phyloP scores from a whole-genome alignment of 805 yeast species.

The Hermanozyma aechmeae region DNA sequence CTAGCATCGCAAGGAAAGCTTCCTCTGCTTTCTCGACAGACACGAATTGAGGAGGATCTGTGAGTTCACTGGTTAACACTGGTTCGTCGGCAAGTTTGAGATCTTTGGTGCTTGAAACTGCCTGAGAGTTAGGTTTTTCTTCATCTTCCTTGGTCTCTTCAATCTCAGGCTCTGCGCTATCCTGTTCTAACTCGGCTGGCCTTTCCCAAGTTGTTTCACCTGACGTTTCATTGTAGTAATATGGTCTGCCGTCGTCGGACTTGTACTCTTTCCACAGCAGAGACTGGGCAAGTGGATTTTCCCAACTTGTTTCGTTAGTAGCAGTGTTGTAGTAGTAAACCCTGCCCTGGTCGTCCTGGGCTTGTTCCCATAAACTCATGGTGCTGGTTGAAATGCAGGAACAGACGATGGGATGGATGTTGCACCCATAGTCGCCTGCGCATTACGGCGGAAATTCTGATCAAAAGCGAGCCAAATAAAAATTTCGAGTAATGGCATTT shows the following conservation, averaged over 20 bases:
- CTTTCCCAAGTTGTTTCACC: slow-evolving; percentile 72
- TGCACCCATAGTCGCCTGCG: too few relatives aligned
- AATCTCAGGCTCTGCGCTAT: slow-evolving; percentile 1
- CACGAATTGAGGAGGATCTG: slow-evolving; percentile 13
- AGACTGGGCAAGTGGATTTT: slow-evolving; percentile 42
- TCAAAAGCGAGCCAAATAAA: too few relatives aligned
- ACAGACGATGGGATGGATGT: too few relatives aligned
- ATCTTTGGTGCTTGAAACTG: slow-evolving; percentile 6
- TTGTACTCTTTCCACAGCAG: slow-evolving; percentile 35
- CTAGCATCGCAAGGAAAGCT: slow-evolving; percentile 44
- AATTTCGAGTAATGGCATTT: too few relatives aligned
- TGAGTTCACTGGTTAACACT: slow-evolving; percentile 11
- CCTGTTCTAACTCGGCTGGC: slow-evolving; percentile 41
- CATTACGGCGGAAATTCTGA: too few relatives aligned
- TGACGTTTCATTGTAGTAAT: slow-evolving; percentile 60
- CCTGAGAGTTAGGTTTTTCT: slow-evolving; percentile 1
- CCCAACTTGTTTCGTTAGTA: slow-evolving; percentile 74
- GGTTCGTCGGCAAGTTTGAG: slow-evolving; percentile 13
- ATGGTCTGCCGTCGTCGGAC: slow-evolving; percentile 49
- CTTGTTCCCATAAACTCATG: slow-evolving; percentile 49
- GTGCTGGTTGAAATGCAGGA: too few relatives aligned
- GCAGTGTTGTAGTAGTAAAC: slow-evolving; percentile 60
- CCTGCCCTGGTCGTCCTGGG: slow-evolving; percentile 55
- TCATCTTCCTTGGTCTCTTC: slow-evolving; percentile 1
- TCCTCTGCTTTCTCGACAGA: slow-evolving; percentile 29